These are phyloP conservation scores for Ophiostoma himal-ulmi DNA, from an alignment of 2,329 filamentous ascomycete genomes.

Conservation along the genomic window DNA sequence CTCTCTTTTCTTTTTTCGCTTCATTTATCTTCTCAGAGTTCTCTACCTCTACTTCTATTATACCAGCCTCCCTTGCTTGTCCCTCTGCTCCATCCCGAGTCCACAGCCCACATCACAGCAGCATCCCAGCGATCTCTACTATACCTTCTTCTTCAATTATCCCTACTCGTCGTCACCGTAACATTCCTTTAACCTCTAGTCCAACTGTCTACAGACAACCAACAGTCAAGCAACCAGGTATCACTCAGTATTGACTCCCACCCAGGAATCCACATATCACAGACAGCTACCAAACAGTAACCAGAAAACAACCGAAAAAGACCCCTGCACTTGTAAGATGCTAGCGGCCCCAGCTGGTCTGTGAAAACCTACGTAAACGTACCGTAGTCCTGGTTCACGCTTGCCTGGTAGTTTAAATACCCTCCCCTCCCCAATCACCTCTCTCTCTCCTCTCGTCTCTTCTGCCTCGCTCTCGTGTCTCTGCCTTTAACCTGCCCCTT, in stretches of 20 bases:
- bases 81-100: constrained; percentile 12
- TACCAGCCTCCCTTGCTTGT: background rate
- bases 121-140: background rate
- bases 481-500: background rate
- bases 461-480: background rate
- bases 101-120: background rate
- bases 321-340: constrained; percentile 3
- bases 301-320: background rate
- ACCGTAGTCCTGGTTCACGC: constrained; percentile 12
- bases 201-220: background rate
- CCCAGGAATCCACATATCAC: background rate
- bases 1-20: constrained; percentile 15
- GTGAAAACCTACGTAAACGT: constrained; percentile 10
- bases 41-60: background rate
- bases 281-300: background rate
- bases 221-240: background rate
- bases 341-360: constrained; percentile 1
- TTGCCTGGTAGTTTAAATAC: background rate
- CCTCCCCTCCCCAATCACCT: constrained; percentile 7
- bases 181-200: background rate
- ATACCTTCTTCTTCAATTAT: background rate
- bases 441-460: background rate
- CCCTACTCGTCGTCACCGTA: background rate
- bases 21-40: background rate
- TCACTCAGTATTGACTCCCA: background rate